Evolutionary conservation across 2,329 filamentous ascomycete species (phyloP).

Genomic region (Colletotrichum truncatum): DNA sequence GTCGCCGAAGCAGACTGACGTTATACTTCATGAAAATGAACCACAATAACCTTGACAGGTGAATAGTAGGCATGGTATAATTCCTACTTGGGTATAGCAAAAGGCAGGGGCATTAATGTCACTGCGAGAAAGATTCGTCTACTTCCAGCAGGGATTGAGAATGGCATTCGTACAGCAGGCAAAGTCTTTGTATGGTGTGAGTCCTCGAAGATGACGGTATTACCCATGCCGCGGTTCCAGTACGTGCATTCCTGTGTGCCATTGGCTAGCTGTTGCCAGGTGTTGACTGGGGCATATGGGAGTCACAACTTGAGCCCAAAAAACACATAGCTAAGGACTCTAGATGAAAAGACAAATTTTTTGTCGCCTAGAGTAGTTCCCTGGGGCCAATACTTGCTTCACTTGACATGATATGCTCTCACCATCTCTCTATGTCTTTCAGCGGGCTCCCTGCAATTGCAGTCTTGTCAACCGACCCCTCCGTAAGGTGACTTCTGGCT

Average conservation of each 20-base stretch:
- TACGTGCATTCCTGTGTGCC: neutral
- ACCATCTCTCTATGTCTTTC: neutral
- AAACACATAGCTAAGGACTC: neutral
- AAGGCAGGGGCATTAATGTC: slow-evolving; percentile 3
- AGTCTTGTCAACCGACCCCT: neutral
- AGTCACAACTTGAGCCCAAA: slow-evolving; percentile 1
- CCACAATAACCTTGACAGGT: neutral
- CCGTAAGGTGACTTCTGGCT: slow-evolving; percentile 6
- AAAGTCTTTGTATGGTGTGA: neutral
- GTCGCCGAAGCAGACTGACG: neutral
- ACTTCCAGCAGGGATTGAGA: neutral
- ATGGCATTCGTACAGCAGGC: neutral
- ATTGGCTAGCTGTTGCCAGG: slow-evolving; percentile 22
- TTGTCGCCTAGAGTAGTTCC: neutral
- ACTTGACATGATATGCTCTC: too few species aligned
- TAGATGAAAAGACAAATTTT: neutral
- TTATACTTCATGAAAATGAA: neutral
- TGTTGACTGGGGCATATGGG: slow-evolving; percentile 5
- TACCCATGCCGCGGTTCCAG: neutral
- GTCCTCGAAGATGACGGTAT: neutral
- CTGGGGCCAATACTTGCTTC: neutral
- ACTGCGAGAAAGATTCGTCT: neutral
- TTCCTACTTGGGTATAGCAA: neutral
- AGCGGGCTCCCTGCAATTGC: slow-evolving; percentile 1
- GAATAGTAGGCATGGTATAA: neutral